These are phyloP conservation scores for Nepenthes alata DNA, from an alignment of 179 eudicot species.

Conservation along the genomic window DNA sequence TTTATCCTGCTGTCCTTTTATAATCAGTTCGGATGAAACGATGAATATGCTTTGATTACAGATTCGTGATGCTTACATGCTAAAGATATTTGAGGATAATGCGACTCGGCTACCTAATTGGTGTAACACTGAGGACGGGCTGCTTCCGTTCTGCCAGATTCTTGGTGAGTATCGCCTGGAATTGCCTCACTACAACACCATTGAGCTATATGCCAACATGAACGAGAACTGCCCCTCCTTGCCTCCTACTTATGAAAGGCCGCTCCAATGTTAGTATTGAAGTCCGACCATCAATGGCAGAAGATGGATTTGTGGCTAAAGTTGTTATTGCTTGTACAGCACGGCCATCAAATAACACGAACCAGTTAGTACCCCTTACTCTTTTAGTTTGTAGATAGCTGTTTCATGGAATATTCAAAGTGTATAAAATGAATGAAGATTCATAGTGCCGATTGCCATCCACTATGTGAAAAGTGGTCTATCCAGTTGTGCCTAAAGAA, in stretches of 20 bases:
- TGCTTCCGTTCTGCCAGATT: constrained; percentile 82
- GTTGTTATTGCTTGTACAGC: no score
- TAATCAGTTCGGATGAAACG: constrained; percentile 5
- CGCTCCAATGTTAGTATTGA: constrained; percentile 8
- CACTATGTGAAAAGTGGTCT: no score
- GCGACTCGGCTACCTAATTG: constrained; percentile 66
- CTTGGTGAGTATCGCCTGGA: constrained; percentile 92
- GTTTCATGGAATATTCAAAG: no score
- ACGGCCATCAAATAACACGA: no score
- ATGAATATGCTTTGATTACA: constrained; percentile 12
- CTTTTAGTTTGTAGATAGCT: no score
- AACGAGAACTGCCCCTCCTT: constrained; percentile 87
- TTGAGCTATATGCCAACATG: constrained; percentile 89
- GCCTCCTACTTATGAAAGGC: constrained; percentile 86
- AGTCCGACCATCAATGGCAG: no score
- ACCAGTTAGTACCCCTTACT: no score
- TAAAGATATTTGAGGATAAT: constrained; percentile 71
- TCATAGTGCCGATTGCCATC: no score
- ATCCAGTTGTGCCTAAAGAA: no score
- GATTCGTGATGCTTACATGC: constrained; percentile 96
- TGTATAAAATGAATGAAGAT: no score
- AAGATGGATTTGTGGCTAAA: no score
- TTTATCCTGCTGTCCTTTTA: neutral
- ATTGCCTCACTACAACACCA: constrained; percentile 64
- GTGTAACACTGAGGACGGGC: constrained; percentile 63